phyloP scores from a whole-genome alignment of 1,139 yeast genomes.

The Yamadazyma triangularis region DNA sequence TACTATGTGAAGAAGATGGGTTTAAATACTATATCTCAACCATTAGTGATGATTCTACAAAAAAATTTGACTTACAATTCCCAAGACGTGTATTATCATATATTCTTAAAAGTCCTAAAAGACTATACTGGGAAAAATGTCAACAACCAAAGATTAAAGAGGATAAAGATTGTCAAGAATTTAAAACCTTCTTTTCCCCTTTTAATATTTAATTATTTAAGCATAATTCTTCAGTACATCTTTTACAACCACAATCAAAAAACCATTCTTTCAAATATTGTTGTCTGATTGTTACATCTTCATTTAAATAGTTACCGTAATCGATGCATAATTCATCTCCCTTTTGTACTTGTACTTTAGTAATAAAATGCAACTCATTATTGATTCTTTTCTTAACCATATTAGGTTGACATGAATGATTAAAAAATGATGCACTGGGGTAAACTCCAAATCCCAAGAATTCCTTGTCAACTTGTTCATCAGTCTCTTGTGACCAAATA shows the following conservation, averaged over 20 bases:
- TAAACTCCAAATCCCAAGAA: slow-evolving; percentile 62
- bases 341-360: slow-evolving; percentile 24
- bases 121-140: slow-evolving; percentile 74
- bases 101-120: slow-evolving; percentile 51
- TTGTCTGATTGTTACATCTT: slow-evolving; percentile 39
- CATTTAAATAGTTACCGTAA: slow-evolving; percentile 51
- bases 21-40: slow-evolving; percentile 18
- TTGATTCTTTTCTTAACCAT: slow-evolving; percentile 25
- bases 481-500: slow-evolving; percentile 50
- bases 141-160: slow-evolving; percentile 56
- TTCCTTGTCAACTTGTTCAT: slow-evolving; percentile 47
- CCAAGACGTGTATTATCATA: slow-evolving; percentile 73
- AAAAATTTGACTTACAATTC: slow-evolving; percentile 62
- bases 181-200: slow-evolving; percentile 43
- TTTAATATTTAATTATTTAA: slow-evolving; percentile 28
- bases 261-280: slow-evolving; percentile 53
- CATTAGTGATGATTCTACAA: slow-evolving; percentile 17
- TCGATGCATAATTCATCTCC: slow-evolving; percentile 59
- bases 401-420: slow-evolving; percentile 61
- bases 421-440: slow-evolving; percentile 68
- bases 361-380: slow-evolving; percentile 19
- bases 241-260: slow-evolving; percentile 52
- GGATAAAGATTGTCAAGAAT: slow-evolving; percentile 53
- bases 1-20: slow-evolving; percentile 18
- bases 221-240: slow-evolving; percentile 26